Base-by-base conservation (phyloP, 257 asterid species). In the Ophiorrhiza pumila region DNA sequence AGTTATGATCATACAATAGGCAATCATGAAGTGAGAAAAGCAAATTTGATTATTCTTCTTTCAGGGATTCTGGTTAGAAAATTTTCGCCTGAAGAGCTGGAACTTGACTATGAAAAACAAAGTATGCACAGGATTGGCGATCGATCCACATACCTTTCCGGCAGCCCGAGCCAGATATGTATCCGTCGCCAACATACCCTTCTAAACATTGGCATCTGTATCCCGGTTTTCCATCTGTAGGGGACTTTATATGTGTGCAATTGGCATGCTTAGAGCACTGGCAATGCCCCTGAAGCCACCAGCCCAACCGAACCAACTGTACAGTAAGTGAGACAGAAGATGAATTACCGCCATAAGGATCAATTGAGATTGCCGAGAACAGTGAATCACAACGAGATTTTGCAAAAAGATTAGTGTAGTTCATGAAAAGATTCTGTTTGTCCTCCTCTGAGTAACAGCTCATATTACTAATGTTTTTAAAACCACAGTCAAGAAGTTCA, bases 121-220 rank as follows among this genome's bases (percentile, higher is more conserved):
- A 31, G 3, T n/a, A 7, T 3, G 50, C 69, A 23, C 3, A 65
- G 22, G 55, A 12, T 41, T 23, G 25, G 25, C 1, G 29, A n/a
- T 18, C 27, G 60, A 22, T 3, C 43, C 35, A 27, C 39, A 14
- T 77, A 92, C 98, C 98, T 83, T 77, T 87, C 81, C 91, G 88
- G 92, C 98, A 92, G 57, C 98, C 90, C 4, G 62, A 12, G n/a
- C 96, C 96, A 41, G 75, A 82, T 6, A 9, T 46, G 77, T 84
- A 92, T 4, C 98, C 98, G 71, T 92, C 98, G 2, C 98, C 98
- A 65, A 73, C 72, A 68, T 79, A 90, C 35, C 96, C 96, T 41
- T 86, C 83, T 22, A 29, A 55, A 80, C 98, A 92, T 77, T 77
- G 76, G 62, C 98, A 92, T 64, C 91, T 81, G 59, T 85, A 79